Percentiles rank a stretch among this genome's conserved stretches.
phyloP scores from a whole-genome alignment of 345 rosid genomes.

The Gossypium turneri region DNA sequence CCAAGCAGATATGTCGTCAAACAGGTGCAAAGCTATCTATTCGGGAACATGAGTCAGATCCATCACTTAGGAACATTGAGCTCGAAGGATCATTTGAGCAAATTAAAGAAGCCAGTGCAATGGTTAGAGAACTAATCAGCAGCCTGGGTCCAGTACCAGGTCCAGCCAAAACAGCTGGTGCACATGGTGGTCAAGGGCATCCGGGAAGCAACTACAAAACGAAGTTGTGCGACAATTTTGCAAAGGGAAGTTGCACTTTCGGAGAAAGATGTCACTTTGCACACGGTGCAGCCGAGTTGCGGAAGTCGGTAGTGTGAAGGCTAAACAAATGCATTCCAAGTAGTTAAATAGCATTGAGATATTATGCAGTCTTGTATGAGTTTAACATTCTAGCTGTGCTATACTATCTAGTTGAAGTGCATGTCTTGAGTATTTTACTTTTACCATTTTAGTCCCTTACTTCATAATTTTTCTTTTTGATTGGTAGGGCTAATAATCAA shows the following conservation, averaged over 20 bases:
- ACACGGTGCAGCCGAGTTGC: slow-evolving; percentile 78
- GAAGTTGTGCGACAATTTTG: slow-evolving; percentile 69
- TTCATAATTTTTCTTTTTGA: background rate
- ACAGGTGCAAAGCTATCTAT: slow-evolving; percentile 75
- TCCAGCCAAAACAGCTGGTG: slow-evolving; percentile 19
- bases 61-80: slow-evolving; percentile 64
- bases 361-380: background rate
- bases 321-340: background rate
- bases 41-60: slow-evolving; percentile 62
- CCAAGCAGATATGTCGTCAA: slow-evolving; percentile 69
- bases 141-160: slow-evolving; percentile 34
- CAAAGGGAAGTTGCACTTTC: slow-evolving; percentile 77
- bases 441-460: background rate
- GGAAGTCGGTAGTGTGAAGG: slow-evolving; percentile 37
- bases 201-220: slow-evolving; percentile 66
- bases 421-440: background rate
- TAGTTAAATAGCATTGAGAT: slow-evolving; percentile 6
- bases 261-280: slow-evolving; percentile 93
- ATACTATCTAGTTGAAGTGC: slow-evolving; percentile 3
- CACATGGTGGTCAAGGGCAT: slow-evolving; percentile 32
- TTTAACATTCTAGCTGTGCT: slow-evolving; percentile 4
- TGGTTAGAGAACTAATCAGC: slow-evolving; percentile 72
- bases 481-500: background rate
- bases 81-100: slow-evolving; percentile 82
- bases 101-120: slow-evolving; percentile 69